These are phyloP conservation scores for Ophiognomonia clavigignenti-juglandacearum DNA, from an alignment of 2,329 filamentous ascomycete genomes.

Conservation along the genomic window DNA sequence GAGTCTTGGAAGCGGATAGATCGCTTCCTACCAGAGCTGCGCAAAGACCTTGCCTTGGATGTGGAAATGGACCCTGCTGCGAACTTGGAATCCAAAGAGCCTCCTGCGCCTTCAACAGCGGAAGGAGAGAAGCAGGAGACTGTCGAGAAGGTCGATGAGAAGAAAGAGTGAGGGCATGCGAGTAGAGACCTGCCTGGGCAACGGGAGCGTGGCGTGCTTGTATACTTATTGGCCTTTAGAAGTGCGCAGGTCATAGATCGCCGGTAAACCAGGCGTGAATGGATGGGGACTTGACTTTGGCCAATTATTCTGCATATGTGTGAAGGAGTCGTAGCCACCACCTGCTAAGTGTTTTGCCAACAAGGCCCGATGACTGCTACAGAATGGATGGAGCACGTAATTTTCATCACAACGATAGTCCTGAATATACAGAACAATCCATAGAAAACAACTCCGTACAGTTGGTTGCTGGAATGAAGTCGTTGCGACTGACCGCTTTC, in stretches of 20 bases:
- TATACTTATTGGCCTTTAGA: constrained; percentile 5
- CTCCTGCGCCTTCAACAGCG: not conserved
- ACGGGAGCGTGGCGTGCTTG: not conserved
- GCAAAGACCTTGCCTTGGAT: constrained; percentile 51
- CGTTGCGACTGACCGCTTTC: too few relatives aligned
- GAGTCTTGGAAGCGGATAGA: constrained; percentile 65
- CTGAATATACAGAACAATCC: too few relatives aligned
- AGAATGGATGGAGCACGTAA: too few relatives aligned
- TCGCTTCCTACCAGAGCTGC: constrained; percentile 58
- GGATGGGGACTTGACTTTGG: not conserved
- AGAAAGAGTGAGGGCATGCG: constrained; percentile 4
- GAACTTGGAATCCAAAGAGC: not conserved
- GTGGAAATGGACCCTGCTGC: constrained; percentile 24
- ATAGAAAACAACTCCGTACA: too few relatives aligned
- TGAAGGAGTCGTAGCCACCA: too few relatives aligned
- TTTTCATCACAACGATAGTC: too few relatives aligned
- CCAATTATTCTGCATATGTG: not conserved
- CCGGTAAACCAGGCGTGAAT: not conserved
- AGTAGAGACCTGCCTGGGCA: not conserved
- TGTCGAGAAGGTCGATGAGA: constrained; percentile 2
- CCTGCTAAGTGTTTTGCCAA: too few relatives aligned
- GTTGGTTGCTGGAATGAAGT: too few relatives aligned
- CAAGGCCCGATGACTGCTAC: too few relatives aligned
- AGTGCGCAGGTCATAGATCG: constrained; percentile 2
- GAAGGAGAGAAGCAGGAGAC: too few relatives aligned